Evolutionary conservation across 2,329 filamentous ascomycete species (phyloP).

Genomic region (Fusarium musae): DNA sequence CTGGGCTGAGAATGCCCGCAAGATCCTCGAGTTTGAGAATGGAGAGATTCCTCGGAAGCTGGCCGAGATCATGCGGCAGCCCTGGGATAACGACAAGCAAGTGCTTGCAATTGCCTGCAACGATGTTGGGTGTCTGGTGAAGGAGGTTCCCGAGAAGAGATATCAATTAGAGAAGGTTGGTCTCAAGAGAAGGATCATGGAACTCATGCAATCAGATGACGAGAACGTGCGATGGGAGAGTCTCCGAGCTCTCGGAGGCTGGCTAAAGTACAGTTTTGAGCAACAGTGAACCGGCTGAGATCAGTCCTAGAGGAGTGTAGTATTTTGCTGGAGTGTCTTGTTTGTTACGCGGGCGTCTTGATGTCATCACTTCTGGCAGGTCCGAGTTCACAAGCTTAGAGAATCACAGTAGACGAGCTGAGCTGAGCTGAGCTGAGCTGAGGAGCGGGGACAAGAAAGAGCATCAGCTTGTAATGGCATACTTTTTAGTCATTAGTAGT

Average conservation of each 20-base stretch:
- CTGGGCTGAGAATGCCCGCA: slow-evolving; percentile 90
- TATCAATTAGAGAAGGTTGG: slow-evolving; percentile 83
- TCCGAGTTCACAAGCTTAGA: slow-evolving; percentile 33
- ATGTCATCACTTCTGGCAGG: slow-evolving; percentile 25
- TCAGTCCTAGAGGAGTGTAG: slow-evolving; percentile 8
- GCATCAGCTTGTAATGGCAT: slow-evolving; percentile 48
- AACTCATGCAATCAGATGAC: slow-evolving; percentile 89
- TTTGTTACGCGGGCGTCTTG: slow-evolving; percentile 40
- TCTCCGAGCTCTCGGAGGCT: slow-evolving; percentile 78
- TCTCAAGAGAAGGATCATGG: slow-evolving; percentile 89
- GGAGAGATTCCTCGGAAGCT: slow-evolving; percentile 82
- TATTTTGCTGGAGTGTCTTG: slow-evolving; percentile 33
- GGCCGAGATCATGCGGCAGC: slow-evolving; percentile 81
- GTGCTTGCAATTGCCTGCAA: slow-evolving; percentile 94
- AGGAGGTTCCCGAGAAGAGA: slow-evolving; percentile 87
- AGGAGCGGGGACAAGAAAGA: slow-evolving; percentile 35
- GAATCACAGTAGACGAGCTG: slow-evolving; percentile 43
- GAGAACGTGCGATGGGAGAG: slow-evolving; percentile 94
- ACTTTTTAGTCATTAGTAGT: slow-evolving; percentile 42
- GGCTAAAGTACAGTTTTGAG: slow-evolving; percentile 74
- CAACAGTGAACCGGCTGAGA: slow-evolving; percentile 39
- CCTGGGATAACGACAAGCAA: slow-evolving; percentile 83
- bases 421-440: slow-evolving; percentile 42
- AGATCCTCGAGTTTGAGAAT: slow-evolving; percentile 85
- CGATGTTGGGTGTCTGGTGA: slow-evolving; percentile 88